Base-by-base conservation (phyloP, 108 stramenopile species). In the Stephanodiscus minutulus region DNA sequence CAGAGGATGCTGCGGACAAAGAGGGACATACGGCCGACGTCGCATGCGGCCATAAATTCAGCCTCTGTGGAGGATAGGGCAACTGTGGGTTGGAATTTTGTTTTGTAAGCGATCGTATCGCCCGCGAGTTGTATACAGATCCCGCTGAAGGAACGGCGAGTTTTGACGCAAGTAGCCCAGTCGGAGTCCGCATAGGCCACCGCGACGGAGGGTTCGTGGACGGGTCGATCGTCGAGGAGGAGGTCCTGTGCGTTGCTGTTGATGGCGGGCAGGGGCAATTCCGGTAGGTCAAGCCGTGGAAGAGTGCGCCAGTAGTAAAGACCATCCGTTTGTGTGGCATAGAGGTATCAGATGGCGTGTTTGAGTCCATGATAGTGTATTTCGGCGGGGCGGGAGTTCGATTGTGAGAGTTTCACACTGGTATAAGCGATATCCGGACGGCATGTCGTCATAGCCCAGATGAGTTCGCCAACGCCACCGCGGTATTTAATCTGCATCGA, bases 381-480 rank as follows among this genome's bases (percentile, higher is more conserved):
- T 44, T 20, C n/a, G 3, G 36, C 39, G 1, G 21, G 63, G 20
- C 41, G 27, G 8, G 63, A 35, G 47, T 44, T 64, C 1, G 18
- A 22, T 44, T 64, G 73, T 76, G 18, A 68, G 59, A 28, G 65
- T 67, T 13, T 15, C 5, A 48, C 47, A 15, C n/a, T 48, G 2
- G 47, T 18, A 6, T 18, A 48, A 3, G 47, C 47, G 2, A 48
- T 48, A 6, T 48, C 47, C 6, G 47, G 47, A 2, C 47, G 2
- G 18, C 47, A 48, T 6, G 66, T 76, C 17, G 61, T 64, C 41
- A 65, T 53, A 0, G 83, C 75, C 33, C 72, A 85, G 0, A 78
- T 54, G 12, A 85, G 53, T 70, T 85, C 84, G 8, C 84, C 84
- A 54, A 77, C 49, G 12, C 64, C 61, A 9, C 3, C 31, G 2